These are phyloP conservation scores for Exobasidium cylindrosporum DNA, from an alignment of 1,284 basidiomycete genomes.

Conservation along the genomic window DNA sequence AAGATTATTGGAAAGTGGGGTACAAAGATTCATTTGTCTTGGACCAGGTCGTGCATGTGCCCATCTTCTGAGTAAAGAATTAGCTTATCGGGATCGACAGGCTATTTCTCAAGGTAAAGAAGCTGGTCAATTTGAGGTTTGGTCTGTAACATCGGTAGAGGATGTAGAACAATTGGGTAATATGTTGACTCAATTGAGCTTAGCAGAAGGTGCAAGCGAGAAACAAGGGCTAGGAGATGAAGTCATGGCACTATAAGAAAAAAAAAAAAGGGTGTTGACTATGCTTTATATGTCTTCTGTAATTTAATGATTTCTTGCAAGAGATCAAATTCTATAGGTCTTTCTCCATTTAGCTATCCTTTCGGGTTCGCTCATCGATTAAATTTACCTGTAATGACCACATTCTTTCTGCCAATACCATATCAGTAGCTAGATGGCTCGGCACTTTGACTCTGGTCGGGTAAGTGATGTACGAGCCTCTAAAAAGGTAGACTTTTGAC, in stretches of 20 bases:
- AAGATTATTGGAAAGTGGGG: conserved; percentile 39
- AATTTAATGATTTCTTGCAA: too few species aligned
- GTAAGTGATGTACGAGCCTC: not conserved
- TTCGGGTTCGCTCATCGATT: not conserved
- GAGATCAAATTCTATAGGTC: too few species aligned
- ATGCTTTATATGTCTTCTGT: not conserved
- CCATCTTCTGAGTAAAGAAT: conserved; percentile 50
- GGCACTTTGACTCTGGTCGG: not conserved
- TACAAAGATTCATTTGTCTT: conserved; percentile 49
- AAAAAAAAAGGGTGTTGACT: not conserved
- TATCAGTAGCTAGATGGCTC: not conserved
- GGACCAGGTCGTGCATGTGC: conserved; percentile 51
- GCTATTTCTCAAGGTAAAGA: conserved; percentile 17
- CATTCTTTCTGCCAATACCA: not conserved
- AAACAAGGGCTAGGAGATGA: not conserved
- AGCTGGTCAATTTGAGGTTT: conserved; percentile 38
- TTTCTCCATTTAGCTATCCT: not conserved
- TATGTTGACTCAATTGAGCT: conserved; percentile 4
- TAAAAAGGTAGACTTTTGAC: not conserved
- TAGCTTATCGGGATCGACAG: conserved; percentile 36
- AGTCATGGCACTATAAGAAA: not conserved
- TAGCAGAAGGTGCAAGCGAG: conserved; percentile 1
- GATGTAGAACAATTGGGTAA: conserved; percentile 23
- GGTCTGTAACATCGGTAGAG: conserved; percentile 43
- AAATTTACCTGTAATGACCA: not conserved